A percentile compares a stretch with the other conserved stretches of the same genome.
Conservation (phyloP, 2,329 filamentous ascomycete genomes). For the Arthrobotrys sphaeroides region DNA sequence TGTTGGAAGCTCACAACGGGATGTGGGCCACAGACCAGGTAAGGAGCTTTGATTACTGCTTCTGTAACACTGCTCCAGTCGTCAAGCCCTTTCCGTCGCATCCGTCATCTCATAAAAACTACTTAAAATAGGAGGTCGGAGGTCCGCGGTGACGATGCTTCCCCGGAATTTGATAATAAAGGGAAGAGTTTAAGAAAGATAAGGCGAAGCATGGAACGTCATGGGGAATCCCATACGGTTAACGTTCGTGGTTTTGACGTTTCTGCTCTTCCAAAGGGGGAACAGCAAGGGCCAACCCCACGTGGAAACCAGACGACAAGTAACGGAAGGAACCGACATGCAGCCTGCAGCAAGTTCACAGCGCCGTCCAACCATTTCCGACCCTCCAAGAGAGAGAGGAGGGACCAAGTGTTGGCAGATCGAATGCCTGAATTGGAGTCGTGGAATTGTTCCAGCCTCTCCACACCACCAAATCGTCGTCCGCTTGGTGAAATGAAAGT, state of each 20-base stretch:
- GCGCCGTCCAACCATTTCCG: neutral
- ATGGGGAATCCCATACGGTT: conserved; percentile 6
- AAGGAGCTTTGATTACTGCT: conserved; percentile 1
- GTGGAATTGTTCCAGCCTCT: neutral
- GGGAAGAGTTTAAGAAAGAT: conserved; percentile 8
- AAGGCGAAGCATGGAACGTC: conserved; percentile 13
- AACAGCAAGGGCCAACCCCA: conserved; percentile 40
- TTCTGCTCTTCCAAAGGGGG: neutral
- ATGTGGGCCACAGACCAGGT: conserved; percentile 20
- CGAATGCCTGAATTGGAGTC: conserved; percentile 6
- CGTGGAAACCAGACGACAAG: conserved; percentile 32
- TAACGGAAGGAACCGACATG: conserved; percentile 26
- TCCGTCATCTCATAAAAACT: conserved; percentile 17
- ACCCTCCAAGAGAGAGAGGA: neutral
- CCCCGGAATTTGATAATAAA: conserved; percentile 23
- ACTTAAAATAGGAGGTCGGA: conserved; percentile 25
- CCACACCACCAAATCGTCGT: neutral
- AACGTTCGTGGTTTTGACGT: conserved; percentile 11
- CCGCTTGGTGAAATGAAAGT: conserved; percentile 1
- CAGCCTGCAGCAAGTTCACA: conserved; percentile 21
- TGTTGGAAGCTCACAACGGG: conserved; percentile 20
- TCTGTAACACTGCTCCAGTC: conserved; percentile 23
- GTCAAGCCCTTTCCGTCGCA: conserved; percentile 42
- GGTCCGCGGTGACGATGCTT: conserved; percentile 12
- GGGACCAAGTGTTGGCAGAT: conserved; percentile 16